A percentile compares a stretch with the other conserved stretches of the same genome.
These are phyloP conservation scores for Aspergillus steynii DNA, from an alignment of 495 filamentous ascomycete genomes.

Conservation along the genomic window DNA sequence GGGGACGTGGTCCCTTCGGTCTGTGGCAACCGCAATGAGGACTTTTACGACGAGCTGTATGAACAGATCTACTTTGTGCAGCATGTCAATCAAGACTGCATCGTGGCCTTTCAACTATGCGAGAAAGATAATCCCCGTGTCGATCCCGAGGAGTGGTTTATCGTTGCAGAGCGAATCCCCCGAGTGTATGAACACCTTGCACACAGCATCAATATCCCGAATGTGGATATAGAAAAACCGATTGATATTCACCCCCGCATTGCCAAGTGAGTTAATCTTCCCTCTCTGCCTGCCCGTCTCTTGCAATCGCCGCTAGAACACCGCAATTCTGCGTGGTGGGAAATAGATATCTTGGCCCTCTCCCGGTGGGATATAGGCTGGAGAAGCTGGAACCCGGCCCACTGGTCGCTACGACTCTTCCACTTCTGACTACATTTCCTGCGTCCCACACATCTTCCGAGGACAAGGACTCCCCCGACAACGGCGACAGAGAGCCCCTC, in stretches of 20 bases:
- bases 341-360: constrained; percentile 6
- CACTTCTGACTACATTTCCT: background rate
- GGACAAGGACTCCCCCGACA: constrained; percentile 1
- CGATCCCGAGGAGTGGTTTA: constrained; percentile 8
- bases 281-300: background rate
- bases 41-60: constrained; percentile 6
- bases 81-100: constrained; percentile 4
- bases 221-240: background rate
- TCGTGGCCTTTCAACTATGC: constrained; percentile 5
- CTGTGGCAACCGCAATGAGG: constrained; percentile 2
- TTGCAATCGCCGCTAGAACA: background rate
- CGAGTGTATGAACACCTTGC: constrained; percentile 7
- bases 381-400: constrained; percentile 10
- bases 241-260: constrained; percentile 3
- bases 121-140: constrained; percentile 4
- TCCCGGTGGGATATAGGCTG: constrained; percentile 7
- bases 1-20: constrained; percentile 6
- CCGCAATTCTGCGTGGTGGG: too few relatives aligned
- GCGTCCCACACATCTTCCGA: background rate
- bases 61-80: constrained; percentile 7
- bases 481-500: background rate
- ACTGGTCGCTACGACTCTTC: background rate
- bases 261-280: background rate
- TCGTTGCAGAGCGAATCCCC: background rate
- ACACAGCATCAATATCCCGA: background rate